Conservation (phyloP, 2,329 filamentous ascomycete genomes). For the Bipolaris oryzae region DNA sequence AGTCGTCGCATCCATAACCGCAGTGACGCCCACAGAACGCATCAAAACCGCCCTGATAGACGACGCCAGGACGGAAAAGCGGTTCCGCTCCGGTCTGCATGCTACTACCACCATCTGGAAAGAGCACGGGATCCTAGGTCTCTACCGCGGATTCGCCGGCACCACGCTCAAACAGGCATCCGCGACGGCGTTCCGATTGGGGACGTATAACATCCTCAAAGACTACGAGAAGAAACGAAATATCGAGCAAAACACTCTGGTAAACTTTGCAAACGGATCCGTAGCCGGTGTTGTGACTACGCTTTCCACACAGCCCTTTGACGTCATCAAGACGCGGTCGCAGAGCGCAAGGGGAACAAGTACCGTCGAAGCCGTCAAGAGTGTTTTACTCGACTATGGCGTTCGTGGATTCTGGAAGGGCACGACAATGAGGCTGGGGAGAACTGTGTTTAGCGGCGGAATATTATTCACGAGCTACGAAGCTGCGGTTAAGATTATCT, state of each 20-base stretch:
- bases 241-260: slow-evolving; percentile 57
- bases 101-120: slow-evolving; percentile 57
- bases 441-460: slow-evolving; percentile 69
- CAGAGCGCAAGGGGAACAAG: slow-evolving; percentile 65
- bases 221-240: slow-evolving; percentile 59
- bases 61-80: slow-evolving; percentile 59
- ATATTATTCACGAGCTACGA: slow-evolving; percentile 70
- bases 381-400: slow-evolving; percentile 63
- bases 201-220: slow-evolving; percentile 68
- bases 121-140: slow-evolving; percentile 60
- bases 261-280: slow-evolving; percentile 67
- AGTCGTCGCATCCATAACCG: slow-evolving; percentile 65
- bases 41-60: slow-evolving; percentile 73
- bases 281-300: slow-evolving; percentile 67
- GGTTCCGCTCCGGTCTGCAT: slow-evolving; percentile 59
- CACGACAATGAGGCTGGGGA: slow-evolving; percentile 69
- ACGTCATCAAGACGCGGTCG: slow-evolving; percentile 67
- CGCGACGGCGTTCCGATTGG: slow-evolving; percentile 67
- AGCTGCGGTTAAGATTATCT: slow-evolving; percentile 58
- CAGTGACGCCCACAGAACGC: slow-evolving; percentile 70
- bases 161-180: slow-evolving; percentile 68
- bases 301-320: slow-evolving; percentile 65
- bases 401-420: slow-evolving; percentile 69
- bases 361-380: slow-evolving; percentile 62
- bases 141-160: slow-evolving; percentile 65